A percentile compares a stretch with the other conserved stretches of the same genome.
Evolutionary conservation across 768 basidiomycete species (phyloP).

Genomic region (Asterophora parasitica): DNA sequence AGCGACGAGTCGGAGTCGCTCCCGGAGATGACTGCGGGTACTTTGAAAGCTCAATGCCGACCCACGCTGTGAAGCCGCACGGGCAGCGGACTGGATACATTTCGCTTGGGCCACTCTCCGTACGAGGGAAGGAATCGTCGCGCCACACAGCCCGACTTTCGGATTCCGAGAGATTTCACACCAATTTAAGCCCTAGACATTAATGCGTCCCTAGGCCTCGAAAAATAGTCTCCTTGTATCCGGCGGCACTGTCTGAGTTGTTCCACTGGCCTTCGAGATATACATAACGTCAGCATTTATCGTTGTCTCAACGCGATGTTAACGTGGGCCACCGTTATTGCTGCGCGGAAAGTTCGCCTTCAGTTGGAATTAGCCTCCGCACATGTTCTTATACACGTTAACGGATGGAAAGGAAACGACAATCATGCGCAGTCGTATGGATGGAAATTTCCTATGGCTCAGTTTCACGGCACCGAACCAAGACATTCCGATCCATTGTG

Average conservation of each 20-base stretch:
- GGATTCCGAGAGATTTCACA: no score
- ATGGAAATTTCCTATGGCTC: not conserved
- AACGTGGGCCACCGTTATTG: not conserved
- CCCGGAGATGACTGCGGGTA: no score
- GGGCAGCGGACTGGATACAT: no score
- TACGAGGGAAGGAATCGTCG: no score
- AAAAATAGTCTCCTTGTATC: not conserved
- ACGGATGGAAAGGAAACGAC: not conserved
- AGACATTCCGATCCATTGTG: not conserved
- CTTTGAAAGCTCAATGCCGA: no score
- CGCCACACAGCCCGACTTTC: no score
- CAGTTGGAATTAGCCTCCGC: not conserved
- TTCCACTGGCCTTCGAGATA: not conserved
- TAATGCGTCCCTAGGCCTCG: no score
- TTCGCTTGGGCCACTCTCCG: no score
- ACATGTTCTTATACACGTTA: not conserved
- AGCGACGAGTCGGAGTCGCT: no score
- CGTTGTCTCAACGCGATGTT: not conserved
- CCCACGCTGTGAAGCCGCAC: no score
- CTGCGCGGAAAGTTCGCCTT: not conserved
- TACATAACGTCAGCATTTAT: not conserved
- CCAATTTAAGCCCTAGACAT: no score
- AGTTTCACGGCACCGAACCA: not conserved
- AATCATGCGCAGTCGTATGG: not conserved
- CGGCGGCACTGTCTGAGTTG: not conserved